Evolutionary conservation across 441 rosid genomes (phyloP).

Genomic region (Gossypium schwendimanii): DNA sequence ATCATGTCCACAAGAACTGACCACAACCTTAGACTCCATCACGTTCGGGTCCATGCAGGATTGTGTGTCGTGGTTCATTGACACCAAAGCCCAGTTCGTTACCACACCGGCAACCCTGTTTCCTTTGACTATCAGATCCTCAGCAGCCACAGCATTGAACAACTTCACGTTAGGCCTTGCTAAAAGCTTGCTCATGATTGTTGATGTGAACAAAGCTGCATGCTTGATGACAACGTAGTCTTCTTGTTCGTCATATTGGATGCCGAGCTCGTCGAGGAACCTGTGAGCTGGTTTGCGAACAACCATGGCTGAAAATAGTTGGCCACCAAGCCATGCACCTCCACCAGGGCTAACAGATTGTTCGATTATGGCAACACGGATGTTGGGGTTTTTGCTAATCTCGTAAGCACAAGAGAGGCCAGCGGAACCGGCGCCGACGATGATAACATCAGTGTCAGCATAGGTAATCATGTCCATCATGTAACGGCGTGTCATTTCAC

Average conservation of each 20-base stretch:
- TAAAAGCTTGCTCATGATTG: slow-evolving; percentile 87
- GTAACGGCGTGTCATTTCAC: slow-evolving; percentile 71
- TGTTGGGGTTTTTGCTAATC: slow-evolving; percentile 76
- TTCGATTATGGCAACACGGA: slow-evolving; percentile 62
- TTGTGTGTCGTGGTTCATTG: slow-evolving; percentile 80
- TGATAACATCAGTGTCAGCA: slow-evolving; percentile 74
- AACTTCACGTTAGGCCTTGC: slow-evolving; percentile 86
- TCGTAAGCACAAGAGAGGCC: slow-evolving; percentile 80
- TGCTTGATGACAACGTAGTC: slow-evolving; percentile 3
- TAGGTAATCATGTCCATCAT: slow-evolving; percentile 64
- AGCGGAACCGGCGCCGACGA: slow-evolving; percentile 45
- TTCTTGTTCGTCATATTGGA: slow-evolving; percentile 5
- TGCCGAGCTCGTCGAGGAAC: slow-evolving; percentile 52
- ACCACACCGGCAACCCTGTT: slow-evolving; percentile 70
- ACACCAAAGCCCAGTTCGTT: slow-evolving; percentile 86
- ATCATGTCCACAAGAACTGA: slow-evolving; percentile 85
- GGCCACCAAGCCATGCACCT: slow-evolving; percentile 54
- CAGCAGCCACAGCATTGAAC: slow-evolving; percentile 79
- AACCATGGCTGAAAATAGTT: slow-evolving; percentile 94
- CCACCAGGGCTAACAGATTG: slow-evolving; percentile 69
- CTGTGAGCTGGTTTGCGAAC: slow-evolving; percentile 84
- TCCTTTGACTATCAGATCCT: slow-evolving; percentile 73
- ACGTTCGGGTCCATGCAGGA: slow-evolving; percentile 27
- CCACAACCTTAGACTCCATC: slow-evolving; percentile 85
- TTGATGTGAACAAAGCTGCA: slow-evolving; percentile 26